Evolutionary conservation across 768 basidiomycete genomes (phyloP), one percentile per base, ranked within the genome.

Genomic region (Asterophora parasitica): DNA sequence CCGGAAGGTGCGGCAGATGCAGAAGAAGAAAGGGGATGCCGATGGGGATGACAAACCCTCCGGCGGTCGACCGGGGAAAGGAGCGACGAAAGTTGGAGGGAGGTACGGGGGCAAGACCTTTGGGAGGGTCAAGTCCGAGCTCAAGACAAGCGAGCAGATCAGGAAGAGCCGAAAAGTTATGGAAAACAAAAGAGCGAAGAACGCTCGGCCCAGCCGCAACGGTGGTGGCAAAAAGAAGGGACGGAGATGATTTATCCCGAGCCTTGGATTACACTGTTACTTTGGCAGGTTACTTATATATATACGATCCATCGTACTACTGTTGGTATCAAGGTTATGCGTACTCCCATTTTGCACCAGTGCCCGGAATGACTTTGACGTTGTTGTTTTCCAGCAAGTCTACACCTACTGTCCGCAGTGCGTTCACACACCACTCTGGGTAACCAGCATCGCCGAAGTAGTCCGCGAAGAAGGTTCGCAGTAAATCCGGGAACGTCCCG

Each of bases 401-500:
- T 0, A 95, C 88, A 0, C 87, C 87, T 10, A 95, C 92, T 46
- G 81, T 84, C 19, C 75, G 72, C 42, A 95, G 66, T 9, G 92
- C 92, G 58, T 90, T 86, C 1, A 94, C 80, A 56, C 88, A 88
- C 92, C 92, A 95, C 60, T 82, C 79, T 0, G 91, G 91, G 61
- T 92, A 91, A 8, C 85, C 85, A n/a, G 71, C 67, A 46, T 80
- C 73, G 6, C 79, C 83, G 58, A 89, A 95, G 63, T 92, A 94
- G 36, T 71, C 68, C 28, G 71, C 74, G 64, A 95, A 94, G 67
- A 93, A 95, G 6, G 65, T 67, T 44, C 74, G 73, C 23, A 94
- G 72, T 61, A 88, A 94, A 42, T 77, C 72, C 1, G 92, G 92
- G 64, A 91, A 95, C 9, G 69, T 78, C 31, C 83, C 88, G 26